Percentiles rank a stretch among this genome's conserved stretches.
Conservation (phyloP, 306 rosid species). For the Lagenaria siceraria region DNA sequence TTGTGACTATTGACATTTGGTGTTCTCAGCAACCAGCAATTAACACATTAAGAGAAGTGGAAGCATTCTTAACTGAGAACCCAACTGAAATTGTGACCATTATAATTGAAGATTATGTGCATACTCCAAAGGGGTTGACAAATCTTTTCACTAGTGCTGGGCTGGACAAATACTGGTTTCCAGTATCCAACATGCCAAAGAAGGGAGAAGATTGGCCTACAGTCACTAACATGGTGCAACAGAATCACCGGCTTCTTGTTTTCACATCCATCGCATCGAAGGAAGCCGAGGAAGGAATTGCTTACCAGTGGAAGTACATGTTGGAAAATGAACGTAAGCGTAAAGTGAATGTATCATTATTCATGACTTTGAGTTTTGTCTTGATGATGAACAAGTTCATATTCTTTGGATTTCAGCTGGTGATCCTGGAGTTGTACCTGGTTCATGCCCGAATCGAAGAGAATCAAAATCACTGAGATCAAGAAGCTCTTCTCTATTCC, state of each 20-base stretch:
- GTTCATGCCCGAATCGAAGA: slow-evolving; percentile 76
- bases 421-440: slow-evolving; percentile 73
- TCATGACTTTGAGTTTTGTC: background rate
- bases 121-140: slow-evolving; percentile 62
- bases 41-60: slow-evolving; percentile 79
- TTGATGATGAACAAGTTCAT: slow-evolving; percentile 1
- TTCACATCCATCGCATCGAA: slow-evolving; percentile 77
- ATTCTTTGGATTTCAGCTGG: slow-evolving; percentile 57
- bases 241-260: slow-evolving; percentile 77
- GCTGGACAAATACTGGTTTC: slow-evolving; percentile 78
- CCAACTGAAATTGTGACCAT: slow-evolving; percentile 79
- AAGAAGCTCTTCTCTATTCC: slow-evolving; percentile 55
- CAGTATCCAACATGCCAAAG: slow-evolving; percentile 70
- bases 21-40: slow-evolving; percentile 88
- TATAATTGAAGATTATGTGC: slow-evolving; percentile 85
- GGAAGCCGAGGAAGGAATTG: slow-evolving; percentile 88
- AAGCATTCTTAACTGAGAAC: slow-evolving; percentile 60
- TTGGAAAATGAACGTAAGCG: slow-evolving; percentile 85
- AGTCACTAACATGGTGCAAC: slow-evolving; percentile 63
- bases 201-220: slow-evolving; percentile 89
- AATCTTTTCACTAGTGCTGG: slow-evolving; percentile 61
- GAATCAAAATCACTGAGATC: slow-evolving; percentile 78
- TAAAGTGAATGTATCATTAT: background rate
- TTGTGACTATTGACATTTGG: slow-evolving; percentile 9
- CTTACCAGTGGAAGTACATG: slow-evolving; percentile 94